A percentile compares a stretch with the other conserved stretches of the same genome.
Evolutionary conservation across 768 basidiomycete species (phyloP).

Genomic region (Solioccasus polychromus): DNA sequence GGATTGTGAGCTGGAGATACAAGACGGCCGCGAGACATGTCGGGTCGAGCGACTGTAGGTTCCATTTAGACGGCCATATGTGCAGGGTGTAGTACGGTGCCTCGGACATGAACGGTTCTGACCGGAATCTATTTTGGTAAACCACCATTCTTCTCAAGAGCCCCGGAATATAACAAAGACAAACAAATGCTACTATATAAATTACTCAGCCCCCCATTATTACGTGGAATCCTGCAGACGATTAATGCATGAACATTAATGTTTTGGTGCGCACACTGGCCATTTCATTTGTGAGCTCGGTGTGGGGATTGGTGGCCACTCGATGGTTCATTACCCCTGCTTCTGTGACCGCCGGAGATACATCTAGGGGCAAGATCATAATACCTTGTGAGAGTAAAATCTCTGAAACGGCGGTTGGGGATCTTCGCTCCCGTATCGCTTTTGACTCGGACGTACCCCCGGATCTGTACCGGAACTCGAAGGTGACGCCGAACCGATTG

Average conservation of each 20-base stretch:
- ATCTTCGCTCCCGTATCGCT: neutral
- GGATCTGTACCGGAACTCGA: constrained; percentile 64
- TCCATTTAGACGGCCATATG: constrained; percentile 70
- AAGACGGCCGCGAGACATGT: constrained; percentile 62
- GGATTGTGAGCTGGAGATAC: constrained; percentile 65
- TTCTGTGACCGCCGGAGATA: constrained; percentile 6
- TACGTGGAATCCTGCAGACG: too few relatives aligned
- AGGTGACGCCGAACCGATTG: constrained; percentile 54
- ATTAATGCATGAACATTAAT: neutral
- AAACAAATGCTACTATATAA: too few relatives aligned
- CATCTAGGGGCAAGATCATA: too few relatives aligned
- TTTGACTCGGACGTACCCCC: constrained; percentile 43
- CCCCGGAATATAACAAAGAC: constrained; percentile 15
- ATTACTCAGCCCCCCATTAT: too few relatives aligned
- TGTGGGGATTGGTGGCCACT: constrained; percentile 24
- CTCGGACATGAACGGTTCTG: constrained; percentile 18
- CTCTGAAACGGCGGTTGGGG: constrained; percentile 31
- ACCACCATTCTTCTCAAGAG: constrained; percentile 2
- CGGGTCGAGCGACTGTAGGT: constrained; percentile 64
- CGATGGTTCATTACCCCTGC: constrained; percentile 33
- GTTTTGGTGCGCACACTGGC: constrained; percentile 5
- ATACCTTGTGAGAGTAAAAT: constrained; percentile 55
- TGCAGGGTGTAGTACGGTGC: constrained; percentile 41
- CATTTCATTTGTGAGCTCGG: constrained; percentile 3
- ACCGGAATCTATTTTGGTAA: constrained; percentile 1